Evolutionary conservation across 805 yeast genomes (phyloP), one percentile per base, ranked within the genome.

Genomic region (Saccharomycopsis javanensis): DNA sequence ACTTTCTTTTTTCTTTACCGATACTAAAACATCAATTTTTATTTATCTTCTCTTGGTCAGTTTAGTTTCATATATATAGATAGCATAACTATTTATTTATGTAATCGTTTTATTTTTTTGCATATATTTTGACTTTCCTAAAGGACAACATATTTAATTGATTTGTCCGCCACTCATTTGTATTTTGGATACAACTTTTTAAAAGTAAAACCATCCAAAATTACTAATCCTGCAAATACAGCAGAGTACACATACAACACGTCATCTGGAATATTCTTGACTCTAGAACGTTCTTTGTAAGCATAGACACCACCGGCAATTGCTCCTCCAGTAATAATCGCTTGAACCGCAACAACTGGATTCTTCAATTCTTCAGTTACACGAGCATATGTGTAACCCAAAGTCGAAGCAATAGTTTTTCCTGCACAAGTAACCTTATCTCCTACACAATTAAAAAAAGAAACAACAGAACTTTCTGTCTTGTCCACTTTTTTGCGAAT

Each of bases 391-490:
- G 66, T 65, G n/a, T 59, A 51, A 2, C 65, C 63, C 37, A 67
- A 35, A 34, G 62, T 61, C 4, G 60, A 64, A 48, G 62, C 64
- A 20, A 64, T 55, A 60, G 59, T 50, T 38, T 50, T 48, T 35
- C 55, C 28, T 35, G 51, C 53, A 33, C 52, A 35, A 30, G 60
- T 45, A 62, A 66, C 50, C 59, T 62, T 46, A 62, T 61, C 51
- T 64, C 64, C 77, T 65, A 89, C 71, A 33, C 88, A 84, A 68
- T 84, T 83, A 58, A 94, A 74, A 58, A 96, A 88, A 61, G 85
- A 83, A 53, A 89, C 78, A 23, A 88, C 77, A 31, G 84, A 80
- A 60, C 80, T 81, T 69, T 94, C 98, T 53, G 80, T 77, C 57
- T 87, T 94, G 28, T 65, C 65, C 10, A 67, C 63, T 60, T 68